Conservation (phyloP, 495 filamentous ascomycete genomes). For the Penicillium coffeae region DNA sequence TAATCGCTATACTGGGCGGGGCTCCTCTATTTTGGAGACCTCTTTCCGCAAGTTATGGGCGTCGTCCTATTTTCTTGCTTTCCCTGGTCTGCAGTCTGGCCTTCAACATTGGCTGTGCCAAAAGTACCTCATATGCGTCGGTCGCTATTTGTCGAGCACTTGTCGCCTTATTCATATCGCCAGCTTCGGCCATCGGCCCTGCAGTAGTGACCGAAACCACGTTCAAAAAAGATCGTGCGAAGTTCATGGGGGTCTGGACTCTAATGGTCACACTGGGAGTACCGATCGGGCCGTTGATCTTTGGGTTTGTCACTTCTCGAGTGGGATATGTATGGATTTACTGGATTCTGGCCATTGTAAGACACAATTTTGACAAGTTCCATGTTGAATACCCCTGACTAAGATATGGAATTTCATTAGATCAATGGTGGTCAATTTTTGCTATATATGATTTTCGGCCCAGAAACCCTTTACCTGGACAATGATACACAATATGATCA, state of each 20-base stretch:
- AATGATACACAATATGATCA: slow-evolving; percentile 16
- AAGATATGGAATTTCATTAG: too few relatives aligned
- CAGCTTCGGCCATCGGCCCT: slow-evolving; percentile 50
- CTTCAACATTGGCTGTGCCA: slow-evolving; percentile 45
- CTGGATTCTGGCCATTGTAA: slow-evolving; percentile 43
- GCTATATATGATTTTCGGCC: slow-evolving; percentile 51
- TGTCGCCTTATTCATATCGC: slow-evolving; percentile 51
- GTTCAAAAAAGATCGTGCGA: slow-evolving; percentile 45
- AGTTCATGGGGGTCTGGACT: slow-evolving; percentile 54
- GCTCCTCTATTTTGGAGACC: slow-evolving; percentile 53
- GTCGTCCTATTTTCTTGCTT: slow-evolving; percentile 49
- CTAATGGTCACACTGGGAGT: slow-evolving; percentile 50
- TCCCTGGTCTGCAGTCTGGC: slow-evolving; percentile 42
- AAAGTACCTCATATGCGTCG: slow-evolving; percentile 36
- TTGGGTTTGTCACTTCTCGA: slow-evolving; percentile 45
- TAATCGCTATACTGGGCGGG: slow-evolving; percentile 49
- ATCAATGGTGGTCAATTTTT: slow-evolving; percentile 52
- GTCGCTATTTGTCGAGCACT: slow-evolving; percentile 48
- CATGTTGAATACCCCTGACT: too few relatives aligned
- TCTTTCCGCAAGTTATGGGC: slow-evolving; percentile 50
- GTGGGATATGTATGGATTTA: slow-evolving; percentile 45
- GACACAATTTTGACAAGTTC: too few relatives aligned
- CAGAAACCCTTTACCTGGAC: slow-evolving; percentile 53
- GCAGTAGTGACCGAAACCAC: slow-evolving; percentile 52
- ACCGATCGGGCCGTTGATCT: slow-evolving; percentile 45